Conservation (phyloP, 176 grass and related monocot species). For the Aegilops bicornis region DNA sequence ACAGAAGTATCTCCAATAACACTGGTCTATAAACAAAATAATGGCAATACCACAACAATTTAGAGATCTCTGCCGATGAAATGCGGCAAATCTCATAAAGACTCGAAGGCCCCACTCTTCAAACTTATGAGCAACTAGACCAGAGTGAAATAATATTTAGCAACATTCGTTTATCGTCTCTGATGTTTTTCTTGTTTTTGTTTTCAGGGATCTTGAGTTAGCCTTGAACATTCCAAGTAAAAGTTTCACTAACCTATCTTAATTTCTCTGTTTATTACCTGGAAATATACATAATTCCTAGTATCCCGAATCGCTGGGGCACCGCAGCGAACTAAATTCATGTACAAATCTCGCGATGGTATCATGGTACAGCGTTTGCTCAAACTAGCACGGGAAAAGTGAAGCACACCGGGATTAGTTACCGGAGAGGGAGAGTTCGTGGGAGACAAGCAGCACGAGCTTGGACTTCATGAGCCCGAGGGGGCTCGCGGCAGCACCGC, state of each 20-base stretch:
- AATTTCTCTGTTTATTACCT: neutral
- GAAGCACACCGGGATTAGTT: constrained; percentile 24
- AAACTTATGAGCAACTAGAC: constrained; percentile 2
- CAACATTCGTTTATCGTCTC: neutral
- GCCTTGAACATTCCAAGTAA: neutral
- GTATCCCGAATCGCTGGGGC: neutral
- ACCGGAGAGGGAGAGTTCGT: constrained; percentile 98
- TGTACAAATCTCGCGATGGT: neutral
- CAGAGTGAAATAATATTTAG: neutral
- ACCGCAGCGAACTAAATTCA: neutral
- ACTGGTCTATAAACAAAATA: neutral
- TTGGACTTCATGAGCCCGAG: constrained; percentile 79
- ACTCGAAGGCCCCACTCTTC: neutral
- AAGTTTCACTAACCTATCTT: neutral
- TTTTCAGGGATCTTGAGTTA: neutral
- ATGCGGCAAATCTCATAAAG: neutral
- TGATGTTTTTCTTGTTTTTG: neutral
- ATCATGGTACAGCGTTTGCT: neutral
- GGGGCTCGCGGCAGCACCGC: constrained; percentile 24
- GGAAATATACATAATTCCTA: neutral
- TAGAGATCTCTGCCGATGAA: neutral
- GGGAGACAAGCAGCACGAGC: constrained; percentile 82
- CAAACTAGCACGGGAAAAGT: constrained; percentile 15
- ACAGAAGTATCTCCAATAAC: neutral
- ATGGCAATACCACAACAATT: neutral